Evolutionary conservation across 2,329 filamentous ascomycete genomes (phyloP).

Genomic region (Talaromyces sp.): DNA sequence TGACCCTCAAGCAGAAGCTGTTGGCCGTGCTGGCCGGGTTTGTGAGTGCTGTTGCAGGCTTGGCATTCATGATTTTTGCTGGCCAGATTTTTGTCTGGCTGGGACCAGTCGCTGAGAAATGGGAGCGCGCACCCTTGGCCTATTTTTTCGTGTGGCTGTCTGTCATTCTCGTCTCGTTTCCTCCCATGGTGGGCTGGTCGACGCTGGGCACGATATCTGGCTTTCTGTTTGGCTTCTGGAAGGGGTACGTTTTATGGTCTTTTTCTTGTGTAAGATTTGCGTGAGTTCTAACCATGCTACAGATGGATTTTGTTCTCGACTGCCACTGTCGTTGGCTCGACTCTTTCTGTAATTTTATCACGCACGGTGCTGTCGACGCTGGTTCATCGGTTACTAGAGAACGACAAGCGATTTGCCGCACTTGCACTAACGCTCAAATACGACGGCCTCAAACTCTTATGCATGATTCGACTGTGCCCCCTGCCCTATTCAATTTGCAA

Average conservation of each 20-base stretch:
- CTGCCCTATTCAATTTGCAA: conserved; percentile 91
- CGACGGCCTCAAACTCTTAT: conserved; percentile 81
- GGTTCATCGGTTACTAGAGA: conserved; percentile 72
- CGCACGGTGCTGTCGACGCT: conserved; percentile 72
- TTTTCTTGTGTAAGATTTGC: conserved; percentile 10
- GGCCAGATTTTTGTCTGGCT: conserved; percentile 73
- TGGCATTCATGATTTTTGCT: conserved; percentile 72
- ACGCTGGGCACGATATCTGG: conserved; percentile 65
- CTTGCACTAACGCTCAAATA: conserved; percentile 81
- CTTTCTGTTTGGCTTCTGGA: conserved; percentile 66
- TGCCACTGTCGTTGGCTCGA: conserved; percentile 72
- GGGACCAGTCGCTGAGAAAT: conserved; percentile 65
- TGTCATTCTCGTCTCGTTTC: conserved; percentile 73
- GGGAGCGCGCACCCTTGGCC: conserved; percentile 67
- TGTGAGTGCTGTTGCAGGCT: conserved; percentile 47
- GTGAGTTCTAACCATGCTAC: conserved; percentile 25
- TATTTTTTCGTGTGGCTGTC: conserved; percentile 69
- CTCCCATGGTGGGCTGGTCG: conserved; percentile 81
- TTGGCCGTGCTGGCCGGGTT: conserved; percentile 50
- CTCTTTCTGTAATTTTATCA: conserved; percentile 72
- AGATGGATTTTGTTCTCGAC: conserved; percentile 80
- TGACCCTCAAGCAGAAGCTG: conserved; percentile 54
- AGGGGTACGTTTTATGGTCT: conserved; percentile 52
- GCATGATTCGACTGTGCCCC: conserved; percentile 88
- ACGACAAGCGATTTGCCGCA: conserved; percentile 82